These are phyloP conservation scores for Telopea speciosissima DNA, from an alignment of 177 flowering plant genomes.

Conservation along the genomic window DNA sequence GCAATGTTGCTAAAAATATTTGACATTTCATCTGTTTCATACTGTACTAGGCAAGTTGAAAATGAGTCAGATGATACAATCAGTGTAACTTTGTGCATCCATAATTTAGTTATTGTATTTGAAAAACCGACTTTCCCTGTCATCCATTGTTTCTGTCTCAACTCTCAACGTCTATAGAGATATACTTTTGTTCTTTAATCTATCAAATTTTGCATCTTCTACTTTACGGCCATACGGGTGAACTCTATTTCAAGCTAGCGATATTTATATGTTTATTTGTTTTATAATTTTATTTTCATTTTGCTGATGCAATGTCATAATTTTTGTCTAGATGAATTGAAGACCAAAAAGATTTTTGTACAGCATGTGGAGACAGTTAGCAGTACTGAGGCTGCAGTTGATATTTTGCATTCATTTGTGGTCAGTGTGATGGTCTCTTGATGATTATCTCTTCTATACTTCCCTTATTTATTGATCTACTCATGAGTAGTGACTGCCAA, in stretches of 20 bases:
- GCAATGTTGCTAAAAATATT: not conserved
- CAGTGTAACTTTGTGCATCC: not conserved
- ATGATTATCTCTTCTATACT: not conserved
- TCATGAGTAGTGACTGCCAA: not conserved
- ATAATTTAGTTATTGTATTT: not conserved
- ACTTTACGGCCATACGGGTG: not conserved
- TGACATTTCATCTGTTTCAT: not conserved
- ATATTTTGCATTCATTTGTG: conserved; percentile 51
- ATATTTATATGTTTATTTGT: too few species aligned
- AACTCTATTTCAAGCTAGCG: not conserved
- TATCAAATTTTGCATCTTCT: not conserved
- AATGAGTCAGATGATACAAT: not conserved
- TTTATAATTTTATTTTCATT: not conserved
- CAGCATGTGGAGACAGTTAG: conserved; percentile 68
- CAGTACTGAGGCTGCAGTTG: conserved; percentile 43
- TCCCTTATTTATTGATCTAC: not conserved
- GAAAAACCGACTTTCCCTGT: not conserved
- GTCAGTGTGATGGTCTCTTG: conserved; percentile 30
- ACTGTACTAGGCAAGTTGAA: not conserved
- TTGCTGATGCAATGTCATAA: too few species aligned
- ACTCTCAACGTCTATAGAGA: not conserved
- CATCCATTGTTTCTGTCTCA: not conserved
- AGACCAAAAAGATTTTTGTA: conserved; percentile 55
- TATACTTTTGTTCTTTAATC: not conserved
- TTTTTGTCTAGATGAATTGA: conserved; percentile 32